A percentile compares a stretch with the other conserved stretches of the same genome.
These are phyloP conservation scores for Amphirosellinia nigrospora DNA, from an alignment of 495 filamentous ascomycete genomes.

Conservation along the genomic window DNA sequence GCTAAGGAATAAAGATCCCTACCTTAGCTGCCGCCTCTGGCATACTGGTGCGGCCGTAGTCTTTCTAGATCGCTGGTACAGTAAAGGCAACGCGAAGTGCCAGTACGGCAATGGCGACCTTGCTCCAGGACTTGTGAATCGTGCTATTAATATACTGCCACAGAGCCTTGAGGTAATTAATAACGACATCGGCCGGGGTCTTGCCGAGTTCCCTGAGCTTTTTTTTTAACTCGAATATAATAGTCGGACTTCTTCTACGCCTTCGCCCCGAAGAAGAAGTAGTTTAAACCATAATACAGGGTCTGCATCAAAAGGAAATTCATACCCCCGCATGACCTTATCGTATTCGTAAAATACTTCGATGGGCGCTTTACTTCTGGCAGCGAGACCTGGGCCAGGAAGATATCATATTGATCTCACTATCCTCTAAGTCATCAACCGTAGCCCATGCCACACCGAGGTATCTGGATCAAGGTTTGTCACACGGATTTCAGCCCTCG, in stretches of 20 bases:
- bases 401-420: constrained; percentile 8
- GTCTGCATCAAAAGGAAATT: neutral
- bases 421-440: constrained; percentile 2
- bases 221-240: neutral
- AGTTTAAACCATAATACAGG: neutral
- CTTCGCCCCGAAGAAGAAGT: neutral
- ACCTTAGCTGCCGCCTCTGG: neutral
- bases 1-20: neutral
- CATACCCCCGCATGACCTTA: neutral
- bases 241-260: neutral
- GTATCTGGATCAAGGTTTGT: neutral
- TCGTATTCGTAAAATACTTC: constrained; percentile 6
- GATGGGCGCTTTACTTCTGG: neutral
- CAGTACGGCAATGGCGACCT: neutral
- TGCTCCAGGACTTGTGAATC: constrained; percentile 11
- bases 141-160: neutral
- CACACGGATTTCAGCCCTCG: no score
- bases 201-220: neutral
- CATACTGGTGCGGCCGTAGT: constrained; percentile 3
- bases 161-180: neutral
- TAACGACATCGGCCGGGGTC: neutral
- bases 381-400: neutral
- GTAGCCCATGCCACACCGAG: constrained; percentile 4
- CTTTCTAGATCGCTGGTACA: constrained; percentile 20
- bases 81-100: constrained; percentile 9